Percentiles rank a stretch among this genome's conserved stretches.
phyloP scores from a whole-genome alignment of 2,329 filamentous ascomycete species.

The Didymella arachidicola region DNA sequence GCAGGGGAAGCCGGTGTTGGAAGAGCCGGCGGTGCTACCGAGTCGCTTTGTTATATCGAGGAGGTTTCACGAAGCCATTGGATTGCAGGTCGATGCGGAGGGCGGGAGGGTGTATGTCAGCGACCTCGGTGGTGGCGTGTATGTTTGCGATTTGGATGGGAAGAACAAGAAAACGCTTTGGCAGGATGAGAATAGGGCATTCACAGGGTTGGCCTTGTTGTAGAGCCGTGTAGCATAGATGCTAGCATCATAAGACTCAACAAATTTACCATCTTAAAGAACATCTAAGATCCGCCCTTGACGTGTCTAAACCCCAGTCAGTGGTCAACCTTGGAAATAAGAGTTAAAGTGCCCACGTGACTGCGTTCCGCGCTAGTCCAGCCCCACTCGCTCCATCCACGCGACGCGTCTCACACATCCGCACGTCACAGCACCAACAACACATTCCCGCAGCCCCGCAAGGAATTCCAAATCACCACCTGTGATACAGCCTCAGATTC shows the following conservation, averaged over 20 bases:
- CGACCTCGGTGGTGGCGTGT: slow-evolving; percentile 32
- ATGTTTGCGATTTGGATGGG: slow-evolving; percentile 24
- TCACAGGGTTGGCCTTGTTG: slow-evolving; percentile 23
- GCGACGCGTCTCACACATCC: slow-evolving; percentile 15
- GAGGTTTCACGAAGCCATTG: slow-evolving; percentile 36
- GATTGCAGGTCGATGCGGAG: slow-evolving; percentile 24
- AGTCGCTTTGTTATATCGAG: slow-evolving; percentile 21
- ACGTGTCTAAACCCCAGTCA: too few relatives aligned
- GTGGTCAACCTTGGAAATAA: too few relatives aligned
- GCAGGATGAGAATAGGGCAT: slow-evolving; percentile 16
- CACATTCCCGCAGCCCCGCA: too few relatives aligned
- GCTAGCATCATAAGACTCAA: not conserved
- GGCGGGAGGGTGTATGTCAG: slow-evolving; percentile 23
- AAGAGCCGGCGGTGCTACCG: not conserved
- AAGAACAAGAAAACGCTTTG: slow-evolving; percentile 26
- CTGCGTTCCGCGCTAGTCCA: slow-evolving; percentile 11
- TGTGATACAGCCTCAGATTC: not conserved
- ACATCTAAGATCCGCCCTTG: not conserved
- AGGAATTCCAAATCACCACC: too few relatives aligned
- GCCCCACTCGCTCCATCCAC: slow-evolving; percentile 1
- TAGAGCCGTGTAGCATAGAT: not conserved
- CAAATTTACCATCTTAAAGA: too few relatives aligned
- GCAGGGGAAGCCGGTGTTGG: slow-evolving; percentile 44
- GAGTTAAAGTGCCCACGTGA: slow-evolving; percentile 11
- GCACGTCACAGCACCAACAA: not conserved